A percentile compares a stretch with the other conserved stretches of the same genome.
phyloP scores from a whole-genome alignment of 306 rosid genomes.

The Prunus mongolica region DNA sequence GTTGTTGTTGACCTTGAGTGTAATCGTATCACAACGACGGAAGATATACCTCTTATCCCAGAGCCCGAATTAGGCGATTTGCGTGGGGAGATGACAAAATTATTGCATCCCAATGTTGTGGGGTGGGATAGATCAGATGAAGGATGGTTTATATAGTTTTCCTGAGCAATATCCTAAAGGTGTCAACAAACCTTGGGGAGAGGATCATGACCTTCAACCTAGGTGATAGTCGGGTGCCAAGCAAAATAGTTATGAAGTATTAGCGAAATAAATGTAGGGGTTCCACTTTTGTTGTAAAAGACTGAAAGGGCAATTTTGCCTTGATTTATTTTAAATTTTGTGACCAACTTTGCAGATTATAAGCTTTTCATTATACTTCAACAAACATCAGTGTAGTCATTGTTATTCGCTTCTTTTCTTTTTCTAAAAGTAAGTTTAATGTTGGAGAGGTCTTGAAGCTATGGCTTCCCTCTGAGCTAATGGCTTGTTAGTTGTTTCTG shows the following conservation, averaged over 20 bases:
- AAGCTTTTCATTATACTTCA: neutral
- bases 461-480: neutral
- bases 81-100: constrained; percentile 69
- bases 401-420: neutral
- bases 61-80: constrained; percentile 76
- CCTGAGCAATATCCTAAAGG: constrained; percentile 52
- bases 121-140: constrained; percentile 71
- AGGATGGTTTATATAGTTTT: constrained; percentile 44
- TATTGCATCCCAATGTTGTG: constrained; percentile 78
- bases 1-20: constrained; percentile 94
- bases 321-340: neutral
- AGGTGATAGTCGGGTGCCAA: constrained; percentile 57
- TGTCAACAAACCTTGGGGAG: constrained; percentile 87
- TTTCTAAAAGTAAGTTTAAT: neutral
- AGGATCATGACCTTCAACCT: constrained; percentile 82
- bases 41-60: constrained; percentile 96
- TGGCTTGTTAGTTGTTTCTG: neutral
- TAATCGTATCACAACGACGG: constrained; percentile 75
- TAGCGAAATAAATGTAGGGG: neutral
- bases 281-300: neutral
- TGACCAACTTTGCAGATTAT: neutral
- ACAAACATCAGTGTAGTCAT: neutral
- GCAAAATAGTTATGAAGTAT: neutral
- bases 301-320: neutral
- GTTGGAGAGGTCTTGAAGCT: neutral